phyloP scores from a whole-genome alignment of 1,284 basidiomycete genomes.

The Bjerkandera adusta region DNA sequence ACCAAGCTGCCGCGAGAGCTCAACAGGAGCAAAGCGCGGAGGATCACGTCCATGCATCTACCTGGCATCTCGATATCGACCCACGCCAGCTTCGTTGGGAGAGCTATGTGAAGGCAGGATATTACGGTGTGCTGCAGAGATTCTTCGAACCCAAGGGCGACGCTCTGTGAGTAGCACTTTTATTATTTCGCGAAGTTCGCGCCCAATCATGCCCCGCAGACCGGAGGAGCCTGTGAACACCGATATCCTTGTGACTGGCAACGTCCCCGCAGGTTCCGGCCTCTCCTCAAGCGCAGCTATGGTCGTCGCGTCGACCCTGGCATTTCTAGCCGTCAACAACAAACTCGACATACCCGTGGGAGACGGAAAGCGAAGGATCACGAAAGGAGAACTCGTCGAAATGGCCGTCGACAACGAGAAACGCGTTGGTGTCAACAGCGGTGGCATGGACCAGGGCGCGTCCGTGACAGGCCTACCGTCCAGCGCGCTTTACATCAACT shows the following conservation, averaged over 20 bases:
- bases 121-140: slow-evolving; percentile 73
- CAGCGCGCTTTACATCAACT: slow-evolving; percentile 77
- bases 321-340: slow-evolving; percentile 74
- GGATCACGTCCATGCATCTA: slow-evolving; percentile 41
- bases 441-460: slow-evolving; percentile 84
- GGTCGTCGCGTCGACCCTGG: slow-evolving; percentile 53
- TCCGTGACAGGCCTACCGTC: slow-evolving; percentile 71
- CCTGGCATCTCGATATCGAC: slow-evolving; percentile 76
- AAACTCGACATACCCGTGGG: slow-evolving; percentile 41
- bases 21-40: slow-evolving; percentile 29
- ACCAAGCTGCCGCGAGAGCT: neutral
- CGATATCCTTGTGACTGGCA: slow-evolving; percentile 76
- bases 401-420: slow-evolving; percentile 83
- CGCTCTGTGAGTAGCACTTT: slow-evolving; percentile 1
- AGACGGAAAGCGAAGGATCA: slow-evolving; percentile 32
- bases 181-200: neutral
- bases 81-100: slow-evolving; percentile 76
- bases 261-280: slow-evolving; percentile 80
- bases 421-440: slow-evolving; percentile 78
- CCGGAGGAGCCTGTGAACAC: slow-evolving; percentile 34
- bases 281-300: slow-evolving; percentile 31
- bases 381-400: slow-evolving; percentile 70
- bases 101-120: slow-evolving; percentile 84
- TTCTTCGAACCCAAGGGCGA: slow-evolving; percentile 43
- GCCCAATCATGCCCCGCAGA: neutral